These are phyloP conservation scores for Lipomyces kockii DNA, from an alignment of 805 yeast genomes.

Conservation along the genomic window DNA sequence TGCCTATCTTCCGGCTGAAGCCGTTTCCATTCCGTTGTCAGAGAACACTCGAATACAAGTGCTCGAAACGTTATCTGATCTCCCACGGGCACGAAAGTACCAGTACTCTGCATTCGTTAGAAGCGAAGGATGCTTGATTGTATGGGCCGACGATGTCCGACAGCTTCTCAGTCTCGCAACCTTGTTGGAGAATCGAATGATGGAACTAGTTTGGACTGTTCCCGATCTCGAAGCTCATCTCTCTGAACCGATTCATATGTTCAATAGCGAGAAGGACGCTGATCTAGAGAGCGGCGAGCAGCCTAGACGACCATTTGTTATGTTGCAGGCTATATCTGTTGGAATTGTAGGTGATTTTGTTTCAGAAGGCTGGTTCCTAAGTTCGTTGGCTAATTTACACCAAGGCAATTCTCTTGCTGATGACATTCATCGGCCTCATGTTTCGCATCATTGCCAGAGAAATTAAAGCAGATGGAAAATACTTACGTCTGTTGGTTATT, in stretches of 20 bases:
- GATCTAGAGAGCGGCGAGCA: constrained; percentile 12
- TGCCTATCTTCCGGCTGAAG: constrained; percentile 17
- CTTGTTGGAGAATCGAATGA: constrained; percentile 25
- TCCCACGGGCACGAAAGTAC: constrained; percentile 28
- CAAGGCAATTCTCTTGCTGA: constrained; percentile 8
- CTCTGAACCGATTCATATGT: constrained; percentile 4
- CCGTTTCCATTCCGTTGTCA: constrained; percentile 22
- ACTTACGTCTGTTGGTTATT: constrained; percentile 8
- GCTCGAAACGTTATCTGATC: constrained; percentile 23
- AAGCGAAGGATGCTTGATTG: constrained; percentile 20
- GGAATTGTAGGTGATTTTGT: constrained; percentile 18
- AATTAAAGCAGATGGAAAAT: constrained; percentile 12
- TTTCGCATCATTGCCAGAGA: constrained; percentile 12
- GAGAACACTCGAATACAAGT: constrained; percentile 32
- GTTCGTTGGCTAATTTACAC: neutral
- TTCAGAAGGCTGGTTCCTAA: neutral
- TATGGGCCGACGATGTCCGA: constrained; percentile 30
- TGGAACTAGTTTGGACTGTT: constrained; percentile 30
- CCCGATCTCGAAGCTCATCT: constrained; percentile 13
- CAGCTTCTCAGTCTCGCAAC: constrained; percentile 16
- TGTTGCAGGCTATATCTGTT: constrained; percentile 25
- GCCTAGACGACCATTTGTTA: constrained; percentile 10
- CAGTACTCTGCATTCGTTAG: constrained; percentile 30
- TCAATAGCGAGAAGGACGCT: neutral
- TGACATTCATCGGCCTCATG: constrained; percentile 11